A percentile compares a stretch with the other conserved stretches of the same genome.
Evolutionary conservation across 768 basidiomycete species (phyloP).

Genomic region (Suillus americanus): DNA sequence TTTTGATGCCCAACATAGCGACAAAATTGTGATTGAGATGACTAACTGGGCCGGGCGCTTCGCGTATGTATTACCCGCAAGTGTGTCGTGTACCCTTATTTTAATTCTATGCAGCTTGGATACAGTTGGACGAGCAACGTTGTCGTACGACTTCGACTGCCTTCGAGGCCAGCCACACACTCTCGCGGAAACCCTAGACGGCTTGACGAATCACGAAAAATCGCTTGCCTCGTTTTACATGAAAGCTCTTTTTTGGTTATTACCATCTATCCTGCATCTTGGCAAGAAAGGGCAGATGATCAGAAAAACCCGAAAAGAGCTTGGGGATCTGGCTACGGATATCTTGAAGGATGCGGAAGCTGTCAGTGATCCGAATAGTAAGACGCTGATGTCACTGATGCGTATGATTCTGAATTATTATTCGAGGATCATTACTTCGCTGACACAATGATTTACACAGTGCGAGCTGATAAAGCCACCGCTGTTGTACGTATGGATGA

Average conservation of each 20-base stretch:
- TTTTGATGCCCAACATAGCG: conserved; percentile 39
- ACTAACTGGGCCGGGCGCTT: conserved; percentile 62
- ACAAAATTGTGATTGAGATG: conserved; percentile 50
- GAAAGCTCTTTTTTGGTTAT: conserved; percentile 61
- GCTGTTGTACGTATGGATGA: conserved; percentile 42
- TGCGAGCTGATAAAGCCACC: conserved; percentile 44
- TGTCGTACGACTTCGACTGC: conserved; percentile 60
- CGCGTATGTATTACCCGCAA: conserved; percentile 43
- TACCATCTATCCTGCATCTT: conserved; percentile 53
- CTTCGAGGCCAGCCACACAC: conserved; percentile 48
- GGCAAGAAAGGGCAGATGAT: conserved; percentile 63
- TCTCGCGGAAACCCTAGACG: conserved; percentile 53
- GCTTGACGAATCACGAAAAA: conserved; percentile 61
- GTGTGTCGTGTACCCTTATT: conserved; percentile 2
- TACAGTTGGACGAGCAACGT: conserved; percentile 59
- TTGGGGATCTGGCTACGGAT: conserved; percentile 48
- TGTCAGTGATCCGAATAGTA: conserved; percentile 41
- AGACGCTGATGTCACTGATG: conserved; percentile 56
- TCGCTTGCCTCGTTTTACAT: conserved; percentile 60
- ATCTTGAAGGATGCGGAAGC: conserved; percentile 58
- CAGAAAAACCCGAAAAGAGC: conserved; percentile 49
- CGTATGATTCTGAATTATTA: conserved; percentile 31
- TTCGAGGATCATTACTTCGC: background rate
- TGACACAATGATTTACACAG: conserved; percentile 18
- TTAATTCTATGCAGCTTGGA: conserved; percentile 43